Evolutionary conservation across 2,329 filamentous ascomycete genomes (phyloP).

Genomic region (Cytospora chrysosperma): DNA sequence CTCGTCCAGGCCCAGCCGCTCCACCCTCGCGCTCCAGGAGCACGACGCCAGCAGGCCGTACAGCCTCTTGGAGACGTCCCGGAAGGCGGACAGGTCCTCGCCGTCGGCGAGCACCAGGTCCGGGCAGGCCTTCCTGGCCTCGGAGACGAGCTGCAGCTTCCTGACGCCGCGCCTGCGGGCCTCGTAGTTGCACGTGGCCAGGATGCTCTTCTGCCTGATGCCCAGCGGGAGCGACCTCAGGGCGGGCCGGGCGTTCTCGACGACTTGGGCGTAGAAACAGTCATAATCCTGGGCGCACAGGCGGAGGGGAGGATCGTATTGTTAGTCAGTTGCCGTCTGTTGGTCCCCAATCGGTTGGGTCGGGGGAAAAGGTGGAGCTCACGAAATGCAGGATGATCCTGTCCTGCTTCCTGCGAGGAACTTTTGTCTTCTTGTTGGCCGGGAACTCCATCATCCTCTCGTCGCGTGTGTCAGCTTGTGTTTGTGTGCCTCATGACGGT

Average conservation of each 20-base stretch:
- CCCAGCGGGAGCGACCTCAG: constrained; percentile 74
- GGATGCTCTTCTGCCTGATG: constrained; percentile 88
- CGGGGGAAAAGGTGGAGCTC: constrained; percentile 31
- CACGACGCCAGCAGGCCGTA: constrained; percentile 70
- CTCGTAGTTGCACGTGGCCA: constrained; percentile 93
- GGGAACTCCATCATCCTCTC: constrained; percentile 37
- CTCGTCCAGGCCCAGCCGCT: constrained; percentile 89
- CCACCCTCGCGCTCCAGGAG: constrained; percentile 75
- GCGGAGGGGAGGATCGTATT: background rate
- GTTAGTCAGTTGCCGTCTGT: background rate
- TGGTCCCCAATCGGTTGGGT: background rate
- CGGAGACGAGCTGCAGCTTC: constrained; percentile 83
- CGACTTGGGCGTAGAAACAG: constrained; percentile 92
- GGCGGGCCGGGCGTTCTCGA: constrained; percentile 75
- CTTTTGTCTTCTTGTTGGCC: constrained; percentile 27
- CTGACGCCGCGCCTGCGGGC: constrained; percentile 70
- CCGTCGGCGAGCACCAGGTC: constrained; percentile 83
- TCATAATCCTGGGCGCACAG: constrained; percentile 82
- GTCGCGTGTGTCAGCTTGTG: constrained; percentile 1
- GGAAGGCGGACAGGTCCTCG: constrained; percentile 81
- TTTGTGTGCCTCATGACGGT: constrained; percentile 4
- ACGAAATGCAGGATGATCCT: constrained; percentile 83
- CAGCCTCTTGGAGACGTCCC: constrained; percentile 79
- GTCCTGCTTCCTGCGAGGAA: constrained; percentile 53
- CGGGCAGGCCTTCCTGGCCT: constrained; percentile 77